Evolutionary conservation across 768 basidiomycete genomes (phyloP).

Genomic region (Tricholoma matsutake): DNA sequence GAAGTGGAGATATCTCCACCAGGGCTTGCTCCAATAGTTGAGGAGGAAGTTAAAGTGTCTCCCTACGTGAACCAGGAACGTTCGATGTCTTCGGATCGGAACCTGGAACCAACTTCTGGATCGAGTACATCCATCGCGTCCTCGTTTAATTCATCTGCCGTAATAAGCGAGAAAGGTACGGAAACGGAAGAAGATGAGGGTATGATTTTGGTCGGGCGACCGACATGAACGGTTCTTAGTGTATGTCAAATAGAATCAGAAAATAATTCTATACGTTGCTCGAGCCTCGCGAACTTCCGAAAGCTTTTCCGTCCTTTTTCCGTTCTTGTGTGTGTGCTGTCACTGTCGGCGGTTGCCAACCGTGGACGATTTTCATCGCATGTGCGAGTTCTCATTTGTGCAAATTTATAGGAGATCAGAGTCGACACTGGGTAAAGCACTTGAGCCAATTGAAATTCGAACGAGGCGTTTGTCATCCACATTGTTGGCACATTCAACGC

Average conservation of each 20-base stretch:
- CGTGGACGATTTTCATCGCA: background rate
- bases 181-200: slow-evolving; percentile 87
- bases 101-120: background rate
- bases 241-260: too few species aligned
- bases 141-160: slow-evolving; percentile 34
- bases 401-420: background rate
- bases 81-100: background rate
- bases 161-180: slow-evolving; percentile 58
- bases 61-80: background rate
- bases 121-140: slow-evolving; percentile 34
- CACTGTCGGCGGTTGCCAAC: background rate
- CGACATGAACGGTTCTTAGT: slow-evolving; percentile 23
- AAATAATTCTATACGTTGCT: slow-evolving; percentile 3
- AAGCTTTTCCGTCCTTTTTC: background rate
- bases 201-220: slow-evolving; percentile 73
- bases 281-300: background rate
- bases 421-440: slow-evolving; percentile 1
- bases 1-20: slow-evolving; percentile 9
- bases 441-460: background rate
- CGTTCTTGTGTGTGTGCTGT: background rate
- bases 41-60: background rate
- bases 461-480: background rate
- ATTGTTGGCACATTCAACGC: background rate
- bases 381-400: background rate
- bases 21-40: background rate